Base-by-base conservation (phyloP, 2,329 filamentous ascomycete species). In the Nigrospora oryzae region DNA sequence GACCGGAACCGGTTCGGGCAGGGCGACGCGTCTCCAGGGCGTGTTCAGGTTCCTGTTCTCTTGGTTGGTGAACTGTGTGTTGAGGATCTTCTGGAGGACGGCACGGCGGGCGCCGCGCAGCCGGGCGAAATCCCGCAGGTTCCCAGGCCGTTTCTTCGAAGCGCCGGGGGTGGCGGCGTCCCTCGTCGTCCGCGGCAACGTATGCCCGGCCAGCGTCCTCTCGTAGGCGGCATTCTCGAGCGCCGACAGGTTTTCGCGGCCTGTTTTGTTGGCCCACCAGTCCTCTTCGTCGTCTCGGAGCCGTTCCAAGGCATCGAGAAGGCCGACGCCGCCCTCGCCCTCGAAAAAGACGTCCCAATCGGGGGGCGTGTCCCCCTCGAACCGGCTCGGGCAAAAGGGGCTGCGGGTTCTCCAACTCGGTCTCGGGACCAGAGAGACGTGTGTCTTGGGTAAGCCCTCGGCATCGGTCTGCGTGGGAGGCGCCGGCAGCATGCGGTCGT, bases 81-180 rank as follows among this genome's bases (percentile, higher is more conserved):
- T 63, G 31, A 75, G 59, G 15, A 60, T 62, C 30, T 64, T 62
- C 50, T 74, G 69, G 17, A 75, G 55, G 15, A 64, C 71, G 8
- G 70, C 72, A 38, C 73, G 66, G 36, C 65, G 62, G 44, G 61
- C 62, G 1, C 70, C 72, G 11, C 68, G 67, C 42, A 67, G 63
- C 3, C 42, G 15, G 8, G 44, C 32, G 15, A 23, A 23, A 11
- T 34, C n/a, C 10, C 43, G 19, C 6, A 42, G 35, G 23, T 7
- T 28, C 23, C 23, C 23, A 7, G 23, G 23, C 7, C 23, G 5
- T 10, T 28, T 10, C 8, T 28, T 28, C 23, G 23, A 6, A 28
- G 23, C 7, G 23, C 23, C 23, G 8, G 23, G 5, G 4, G 6
- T 36, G n/a, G 35, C 14, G 17, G 14, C 35, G 17, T 36, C 35